Percentiles rank a stretch among this genome's conserved stretches.
phyloP scores from a whole-genome alignment of 1,284 basidiomycete genomes.

The Melampsora larici-populina region DNA sequence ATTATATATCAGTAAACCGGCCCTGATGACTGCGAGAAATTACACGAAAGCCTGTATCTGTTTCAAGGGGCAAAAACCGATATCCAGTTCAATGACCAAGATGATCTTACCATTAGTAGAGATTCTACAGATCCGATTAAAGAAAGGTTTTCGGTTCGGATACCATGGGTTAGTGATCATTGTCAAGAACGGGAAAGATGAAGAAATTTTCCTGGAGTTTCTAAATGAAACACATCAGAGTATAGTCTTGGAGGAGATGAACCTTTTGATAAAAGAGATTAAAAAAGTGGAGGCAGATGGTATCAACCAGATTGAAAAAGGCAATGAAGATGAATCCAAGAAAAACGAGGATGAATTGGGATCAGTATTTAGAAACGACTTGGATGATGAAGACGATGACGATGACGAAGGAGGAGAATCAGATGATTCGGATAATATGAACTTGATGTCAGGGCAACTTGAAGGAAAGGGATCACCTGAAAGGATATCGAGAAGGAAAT shows the following conservation, averaged over 20 bases:
- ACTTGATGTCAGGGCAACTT: constrained; percentile 58
- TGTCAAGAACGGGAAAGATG: constrained; percentile 72
- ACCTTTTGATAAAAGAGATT: constrained; percentile 65
- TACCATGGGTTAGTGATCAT: constrained; percentile 84
- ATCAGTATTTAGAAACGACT: constrained; percentile 21
- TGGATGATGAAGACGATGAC: constrained; percentile 39
- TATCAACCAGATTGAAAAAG: constrained; percentile 2
- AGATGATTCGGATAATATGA: neutral
- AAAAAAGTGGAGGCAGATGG: constrained; percentile 19
- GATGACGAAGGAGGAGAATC: constrained; percentile 39
- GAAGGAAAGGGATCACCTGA: constrained; percentile 47
- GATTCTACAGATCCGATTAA: constrained; percentile 75
- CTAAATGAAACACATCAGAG: constrained; percentile 70
- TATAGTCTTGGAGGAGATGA: constrained; percentile 60
- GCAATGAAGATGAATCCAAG: neutral
- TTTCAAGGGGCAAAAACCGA: constrained; percentile 38
- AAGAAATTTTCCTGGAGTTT: constrained; percentile 96
- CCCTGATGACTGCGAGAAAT: constrained; percentile 71
- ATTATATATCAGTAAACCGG: constrained; percentile 77
- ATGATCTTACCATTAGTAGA: constrained; percentile 92
- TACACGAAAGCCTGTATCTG: constrained; percentile 16
- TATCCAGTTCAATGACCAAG: constrained; percentile 56
- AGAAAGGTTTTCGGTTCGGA: constrained; percentile 81
- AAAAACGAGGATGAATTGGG: constrained; percentile 1
- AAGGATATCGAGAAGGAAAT: constrained; percentile 61